phyloP scores from a whole-genome alignment of 352 stramenopile genomes.

The Pythium oligandrum region DNA sequence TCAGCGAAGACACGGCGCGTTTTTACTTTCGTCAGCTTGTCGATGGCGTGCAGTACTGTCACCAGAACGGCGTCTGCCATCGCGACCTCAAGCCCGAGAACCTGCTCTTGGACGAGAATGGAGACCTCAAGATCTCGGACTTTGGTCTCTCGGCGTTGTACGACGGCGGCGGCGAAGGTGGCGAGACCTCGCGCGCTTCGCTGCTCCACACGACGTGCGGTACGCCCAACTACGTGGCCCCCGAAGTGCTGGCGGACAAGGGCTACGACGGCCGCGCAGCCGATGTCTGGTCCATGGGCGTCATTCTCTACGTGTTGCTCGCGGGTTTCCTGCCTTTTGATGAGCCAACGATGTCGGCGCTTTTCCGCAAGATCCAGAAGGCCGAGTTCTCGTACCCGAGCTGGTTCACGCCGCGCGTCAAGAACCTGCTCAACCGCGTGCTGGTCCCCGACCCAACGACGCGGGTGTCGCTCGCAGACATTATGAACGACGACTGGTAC shows the following conservation, averaged over 20 bases:
- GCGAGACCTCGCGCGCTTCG: slow-evolving; percentile 82
- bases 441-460: slow-evolving; percentile 90
- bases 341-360: slow-evolving; percentile 91
- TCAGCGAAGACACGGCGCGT: slow-evolving; percentile 94
- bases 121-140: slow-evolving; percentile 99
- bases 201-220: slow-evolving; percentile 95
- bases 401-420: slow-evolving; percentile 88
- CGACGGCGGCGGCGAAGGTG: slow-evolving; percentile 75
- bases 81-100: slow-evolving; percentile 97
- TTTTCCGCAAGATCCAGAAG: slow-evolving; percentile 97
- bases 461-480: slow-evolving; percentile 84
- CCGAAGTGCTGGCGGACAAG: slow-evolving; percentile 91
- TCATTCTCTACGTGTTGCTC: slow-evolving; percentile 97
- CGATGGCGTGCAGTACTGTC: slow-evolving; percentile 95
- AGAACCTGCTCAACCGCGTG: slow-evolving; percentile 89
- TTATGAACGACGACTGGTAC: slow-evolving; percentile 90
- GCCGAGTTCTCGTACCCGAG: slow-evolving; percentile 94
- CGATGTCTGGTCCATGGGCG: slow-evolving; percentile 97
- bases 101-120: slow-evolving; percentile 93
- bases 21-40: slow-evolving; percentile 99
- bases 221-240: slow-evolving; percentile 96
- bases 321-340: slow-evolving; percentile 94
- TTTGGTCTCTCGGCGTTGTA: slow-evolving; percentile 97
- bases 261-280: slow-evolving; percentile 91
- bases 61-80: slow-evolving; percentile 96